Percentiles rank a stretch among this genome's conserved stretches.
Conservation (phyloP, 306 rosid genomes). For the Acmispon strigosus region DNA sequence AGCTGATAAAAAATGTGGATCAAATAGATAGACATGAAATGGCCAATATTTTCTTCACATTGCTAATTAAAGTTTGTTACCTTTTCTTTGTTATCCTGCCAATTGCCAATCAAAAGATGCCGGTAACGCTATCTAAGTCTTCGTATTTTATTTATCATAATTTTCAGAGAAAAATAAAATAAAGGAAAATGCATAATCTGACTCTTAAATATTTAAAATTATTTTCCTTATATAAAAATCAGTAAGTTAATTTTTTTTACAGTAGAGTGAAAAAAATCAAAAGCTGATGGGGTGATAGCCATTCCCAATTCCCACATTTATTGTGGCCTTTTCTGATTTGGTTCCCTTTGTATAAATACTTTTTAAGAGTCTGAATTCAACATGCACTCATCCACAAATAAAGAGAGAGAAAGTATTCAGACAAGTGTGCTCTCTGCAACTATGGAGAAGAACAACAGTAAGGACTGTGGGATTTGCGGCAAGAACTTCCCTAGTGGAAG, state of each 20-base stretch:
- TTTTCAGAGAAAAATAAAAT: not conserved
- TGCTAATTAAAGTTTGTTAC: not conserved
- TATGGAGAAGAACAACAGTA: conserved; percentile 35
- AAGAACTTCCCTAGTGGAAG: conserved; percentile 45
- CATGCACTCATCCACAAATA: not conserved
- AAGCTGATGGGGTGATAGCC: not conserved
- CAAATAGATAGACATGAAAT: not conserved
- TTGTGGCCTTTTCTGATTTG: conserved; percentile 26
- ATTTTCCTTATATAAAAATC: conserved; percentile 9
- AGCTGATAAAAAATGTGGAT: not conserved
- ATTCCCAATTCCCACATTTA: conserved; percentile 13
- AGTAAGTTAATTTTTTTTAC: not conserved
- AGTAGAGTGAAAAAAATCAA: not conserved
- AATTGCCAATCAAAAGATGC: not conserved
- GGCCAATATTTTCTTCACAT: conserved; percentile 3
- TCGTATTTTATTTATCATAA: not conserved
- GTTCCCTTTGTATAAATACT: conserved; percentile 23
- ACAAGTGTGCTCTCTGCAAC: not conserved
- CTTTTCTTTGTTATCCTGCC: not conserved
- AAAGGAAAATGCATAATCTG: conserved; percentile 18
- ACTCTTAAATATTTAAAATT: not conserved
- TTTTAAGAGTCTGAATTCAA: not conserved
- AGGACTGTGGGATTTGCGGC: conserved; percentile 40
- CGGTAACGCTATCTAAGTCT: not conserved
- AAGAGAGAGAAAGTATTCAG: not conserved